phyloP scores from a whole-genome alignment of 805 yeast species.

The Isabelozyma rhagii region DNA sequence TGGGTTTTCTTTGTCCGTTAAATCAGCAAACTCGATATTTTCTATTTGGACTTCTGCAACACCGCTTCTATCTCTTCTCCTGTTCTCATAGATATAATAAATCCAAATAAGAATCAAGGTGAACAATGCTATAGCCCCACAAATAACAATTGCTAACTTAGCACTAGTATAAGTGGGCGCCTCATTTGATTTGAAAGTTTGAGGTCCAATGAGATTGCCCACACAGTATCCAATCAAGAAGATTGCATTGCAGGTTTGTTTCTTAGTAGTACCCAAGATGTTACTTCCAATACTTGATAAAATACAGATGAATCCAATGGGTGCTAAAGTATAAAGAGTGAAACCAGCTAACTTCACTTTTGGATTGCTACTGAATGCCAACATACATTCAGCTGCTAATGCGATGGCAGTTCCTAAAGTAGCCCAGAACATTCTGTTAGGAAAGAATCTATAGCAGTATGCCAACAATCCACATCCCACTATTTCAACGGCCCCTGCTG shows the following conservation, averaged over 20 bases:
- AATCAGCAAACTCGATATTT: slow-evolving; percentile 41
- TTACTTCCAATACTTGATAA: slow-evolving; percentile 21
- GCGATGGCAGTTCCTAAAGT: slow-evolving; percentile 14
- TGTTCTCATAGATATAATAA: slow-evolving; percentile 9
- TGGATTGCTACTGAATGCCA: slow-evolving; percentile 22
- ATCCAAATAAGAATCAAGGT: slow-evolving; percentile 9
- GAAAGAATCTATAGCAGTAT: slow-evolving; percentile 7
- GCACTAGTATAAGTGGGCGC: slow-evolving; percentile 26
- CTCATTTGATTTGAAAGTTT: slow-evolving; percentile 18
- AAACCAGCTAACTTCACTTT: slow-evolving; percentile 27
- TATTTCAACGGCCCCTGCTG: slow-evolving; percentile 35
- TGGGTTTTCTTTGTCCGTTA: slow-evolving; percentile 37
- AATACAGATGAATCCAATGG: slow-evolving; percentile 20
- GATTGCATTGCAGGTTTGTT: slow-evolving; percentile 22
- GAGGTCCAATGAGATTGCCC: slow-evolving; percentile 27
- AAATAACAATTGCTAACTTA: slow-evolving; percentile 16
- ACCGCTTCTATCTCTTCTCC: slow-evolving; percentile 2
- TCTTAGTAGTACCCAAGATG: slow-evolving; percentile 24
- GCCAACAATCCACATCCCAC: slow-evolving; percentile 18
- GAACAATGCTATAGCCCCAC: slow-evolving; percentile 8
- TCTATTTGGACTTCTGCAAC: slow-evolving; percentile 16
- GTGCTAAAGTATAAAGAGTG: slow-evolving; percentile 25
- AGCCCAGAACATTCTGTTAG: slow-evolving; percentile 25
- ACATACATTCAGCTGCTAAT: slow-evolving; percentile 25
- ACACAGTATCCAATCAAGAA: slow-evolving; percentile 24